Percentiles rank a stretch among this genome's conserved stretches.
These are phyloP conservation scores for Tremella mesenterica DNA, from an alignment of 768 basidiomycete species.

Conservation along the genomic window DNA sequence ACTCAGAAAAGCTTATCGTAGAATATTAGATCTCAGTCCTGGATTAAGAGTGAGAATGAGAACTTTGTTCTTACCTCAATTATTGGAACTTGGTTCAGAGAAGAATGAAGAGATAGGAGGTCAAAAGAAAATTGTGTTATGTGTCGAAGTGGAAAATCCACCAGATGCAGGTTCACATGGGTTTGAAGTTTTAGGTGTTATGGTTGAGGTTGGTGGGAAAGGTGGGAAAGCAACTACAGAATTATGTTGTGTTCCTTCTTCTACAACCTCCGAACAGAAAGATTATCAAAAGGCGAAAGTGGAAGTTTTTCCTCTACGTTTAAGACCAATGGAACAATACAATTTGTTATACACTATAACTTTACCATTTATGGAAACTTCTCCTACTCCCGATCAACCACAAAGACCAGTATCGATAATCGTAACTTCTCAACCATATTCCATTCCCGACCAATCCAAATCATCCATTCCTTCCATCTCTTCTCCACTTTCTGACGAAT, in stretches of 20 bases:
- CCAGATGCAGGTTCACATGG: constrained; percentile 51
- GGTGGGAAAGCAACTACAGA: constrained; percentile 44
- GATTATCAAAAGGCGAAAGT: too few relatives aligned
- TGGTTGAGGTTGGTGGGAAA: constrained; percentile 65
- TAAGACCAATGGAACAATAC: constrained; percentile 69
- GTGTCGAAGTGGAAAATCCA: constrained; percentile 79
- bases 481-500: too few relatives aligned
- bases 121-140: constrained; percentile 79
- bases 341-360: constrained; percentile 85
- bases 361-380: too few relatives aligned
- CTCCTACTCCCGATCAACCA: too few relatives aligned
- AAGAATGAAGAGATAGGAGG: constrained; percentile 53
- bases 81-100: constrained; percentile 53
- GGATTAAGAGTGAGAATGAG: constrained; percentile 87
- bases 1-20: constrained; percentile 75
- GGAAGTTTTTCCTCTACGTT: constrained; percentile 58
- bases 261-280: too few relatives aligned
- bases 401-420: constrained; percentile 72
- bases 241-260: constrained; percentile 38
- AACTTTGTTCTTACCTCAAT: constrained; percentile 82
- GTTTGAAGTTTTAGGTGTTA: constrained; percentile 67
- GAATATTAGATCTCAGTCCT: constrained; percentile 65
- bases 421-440: constrained; percentile 67
- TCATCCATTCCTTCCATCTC: too few relatives aligned
- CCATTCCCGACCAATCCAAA: too few relatives aligned